Evolutionary conservation across 179 eudicot genomes (phyloP).

Genomic region (Silene coronaria): DNA sequence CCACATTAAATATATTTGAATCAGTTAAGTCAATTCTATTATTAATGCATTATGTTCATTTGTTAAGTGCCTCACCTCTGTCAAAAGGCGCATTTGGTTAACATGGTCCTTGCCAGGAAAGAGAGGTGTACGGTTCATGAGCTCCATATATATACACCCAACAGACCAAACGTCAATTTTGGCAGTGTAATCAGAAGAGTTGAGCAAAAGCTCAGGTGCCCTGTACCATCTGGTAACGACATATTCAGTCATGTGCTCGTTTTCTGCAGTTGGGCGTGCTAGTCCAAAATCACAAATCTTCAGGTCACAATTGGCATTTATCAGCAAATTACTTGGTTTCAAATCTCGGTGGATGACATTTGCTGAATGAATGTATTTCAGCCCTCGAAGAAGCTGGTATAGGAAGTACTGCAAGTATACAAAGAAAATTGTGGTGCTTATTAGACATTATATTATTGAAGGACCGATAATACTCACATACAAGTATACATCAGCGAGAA

Average conservation of each 20-base stretch:
- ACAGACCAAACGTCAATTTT: constrained; percentile 82
- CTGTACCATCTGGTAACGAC: constrained; percentile 94
- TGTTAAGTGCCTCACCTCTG: constrained; percentile 48
- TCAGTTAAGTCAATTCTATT: neutral
- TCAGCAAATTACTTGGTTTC: constrained; percentile 70
- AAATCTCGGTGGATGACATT: constrained; percentile 79
- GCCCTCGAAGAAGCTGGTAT: constrained; percentile 82
- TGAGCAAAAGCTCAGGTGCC: constrained; percentile 82
- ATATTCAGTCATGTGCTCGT: constrained; percentile 81
- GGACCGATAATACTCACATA: neutral
- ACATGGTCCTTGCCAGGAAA: constrained; percentile 79
- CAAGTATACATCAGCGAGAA: neutral
- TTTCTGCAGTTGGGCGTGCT: constrained; percentile 66
- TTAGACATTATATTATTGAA: constrained; percentile 1
- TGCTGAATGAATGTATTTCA: constrained; percentile 84
- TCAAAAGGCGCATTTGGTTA: constrained; percentile 74
- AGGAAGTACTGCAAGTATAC: constrained; percentile 64
- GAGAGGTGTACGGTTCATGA: constrained; percentile 68
- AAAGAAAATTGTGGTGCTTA: neutral
- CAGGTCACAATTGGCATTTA: constrained; percentile 75
- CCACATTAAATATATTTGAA: no score
- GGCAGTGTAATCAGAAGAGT: constrained; percentile 75
- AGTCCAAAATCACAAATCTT: constrained; percentile 90
- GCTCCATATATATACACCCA: constrained; percentile 89
- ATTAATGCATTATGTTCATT: neutral